Conservation (phyloP, 768 basidiomycete species). For the Amanita pseudoporphyria region DNA sequence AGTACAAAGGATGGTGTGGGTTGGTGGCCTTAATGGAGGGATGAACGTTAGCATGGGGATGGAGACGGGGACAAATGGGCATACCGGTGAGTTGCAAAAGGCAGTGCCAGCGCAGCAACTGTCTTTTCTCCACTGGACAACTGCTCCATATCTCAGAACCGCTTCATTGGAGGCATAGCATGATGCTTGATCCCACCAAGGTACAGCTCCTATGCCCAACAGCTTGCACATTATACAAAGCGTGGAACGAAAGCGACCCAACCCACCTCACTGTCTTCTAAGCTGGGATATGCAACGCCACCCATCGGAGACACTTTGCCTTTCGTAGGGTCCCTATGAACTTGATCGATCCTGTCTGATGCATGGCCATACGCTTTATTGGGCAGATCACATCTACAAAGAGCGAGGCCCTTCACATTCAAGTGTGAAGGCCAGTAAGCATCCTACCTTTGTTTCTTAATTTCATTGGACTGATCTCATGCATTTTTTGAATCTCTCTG, state of each 20-base stretch:
- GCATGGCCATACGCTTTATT: constrained; percentile 96
- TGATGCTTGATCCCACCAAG: constrained; percentile 85
- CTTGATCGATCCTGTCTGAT: constrained; percentile 86
- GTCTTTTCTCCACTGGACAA: constrained; percentile 98
- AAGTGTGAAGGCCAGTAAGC: not conserved
- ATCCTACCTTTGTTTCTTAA: constrained; percentile 67
- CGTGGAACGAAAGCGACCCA: not conserved
- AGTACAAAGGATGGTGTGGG: constrained; percentile 97
- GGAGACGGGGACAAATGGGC: not conserved
- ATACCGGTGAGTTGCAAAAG: constrained; percentile 95
- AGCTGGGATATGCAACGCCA: constrained; percentile 90
- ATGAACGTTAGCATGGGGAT: not conserved
- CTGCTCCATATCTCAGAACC: constrained; percentile 99
- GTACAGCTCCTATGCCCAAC: constrained; percentile 20
- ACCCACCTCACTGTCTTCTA: constrained; percentile 90
- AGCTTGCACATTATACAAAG: not conserved
- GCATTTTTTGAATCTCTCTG: constrained; percentile 83
- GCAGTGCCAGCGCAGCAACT: constrained; percentile 90
- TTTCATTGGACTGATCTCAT: constrained; percentile 85
- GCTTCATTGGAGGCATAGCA: constrained; percentile 99
- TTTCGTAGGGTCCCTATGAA: constrained; percentile 97
- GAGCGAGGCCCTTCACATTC: not conserved
- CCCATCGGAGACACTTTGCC: constrained; percentile 91
- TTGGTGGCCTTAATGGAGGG: constrained; percentile 57
- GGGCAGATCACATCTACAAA: constrained; percentile 63